Base-by-base conservation (phyloP, 805 yeast genomes). In the Saturnispora serradocipensis region DNA sequence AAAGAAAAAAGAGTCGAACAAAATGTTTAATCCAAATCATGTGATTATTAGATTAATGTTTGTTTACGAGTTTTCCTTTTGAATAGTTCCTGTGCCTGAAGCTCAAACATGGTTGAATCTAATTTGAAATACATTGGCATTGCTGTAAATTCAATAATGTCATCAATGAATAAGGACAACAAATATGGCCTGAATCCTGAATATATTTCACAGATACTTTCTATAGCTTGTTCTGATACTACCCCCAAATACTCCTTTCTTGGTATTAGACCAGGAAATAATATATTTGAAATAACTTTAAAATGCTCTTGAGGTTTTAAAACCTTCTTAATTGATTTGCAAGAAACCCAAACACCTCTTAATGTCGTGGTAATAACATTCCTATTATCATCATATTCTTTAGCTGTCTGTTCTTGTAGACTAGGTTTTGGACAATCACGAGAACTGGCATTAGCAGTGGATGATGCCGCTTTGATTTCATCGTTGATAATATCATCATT, bases 51-150 rank as follows among this genome's bases (percentile, higher is more conserved):
- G 13, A 9, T 38, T 38, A 25, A 38, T 38, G 10, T 9, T 10
- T 38, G 42, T 18, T 38, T 38, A 38, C 42, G 42, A 18, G 42
- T 38, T 20, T 44, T 47, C 30, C 50, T 48, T 36, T 49, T 51
- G n/a, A 59, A 30, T 24, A 53, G 48, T n/a, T 49, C 51, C 30
- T 49, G 53, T 16, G 59, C 25, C 35, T 61, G 64, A 24, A 63
- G 25, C 42, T 61, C 63, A 50, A 61, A 61, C 53, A 61, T 50
- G 2, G 60, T 45, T 1, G 62, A 51, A 47, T 56, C 59, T 16
- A 63, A 43, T 42, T 54, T 55, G 48, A 61, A 62, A 40, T 32
- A 61, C 24, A 46, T 45, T 15, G 62, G 61, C 48, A 61, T 48
- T 15, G 52, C 50, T 43, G 58, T 51, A 46, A 63, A 60, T 38